A percentile compares a stretch with the other conserved stretches of the same genome.
phyloP scores from a whole-genome alignment of 2,329 filamentous ascomycete genomes.

The Botrytis deweyae region DNA sequence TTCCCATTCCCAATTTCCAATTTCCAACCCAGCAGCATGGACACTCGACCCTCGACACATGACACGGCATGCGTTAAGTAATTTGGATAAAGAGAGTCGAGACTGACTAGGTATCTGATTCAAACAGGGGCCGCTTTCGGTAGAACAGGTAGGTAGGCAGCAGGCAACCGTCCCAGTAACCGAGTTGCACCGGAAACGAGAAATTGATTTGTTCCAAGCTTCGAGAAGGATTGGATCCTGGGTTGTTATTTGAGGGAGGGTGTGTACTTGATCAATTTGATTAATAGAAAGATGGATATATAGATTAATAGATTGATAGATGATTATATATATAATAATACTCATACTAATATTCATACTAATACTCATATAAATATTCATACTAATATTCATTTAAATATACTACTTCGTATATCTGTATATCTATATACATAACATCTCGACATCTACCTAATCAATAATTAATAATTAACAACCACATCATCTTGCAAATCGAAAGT shows the following conservation, averaged over 20 bases:
- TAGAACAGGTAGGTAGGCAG: conserved; percentile 1
- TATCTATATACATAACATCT: too few species aligned
- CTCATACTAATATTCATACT: too few species aligned
- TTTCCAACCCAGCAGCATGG: not conserved
- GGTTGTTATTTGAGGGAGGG: too few species aligned
- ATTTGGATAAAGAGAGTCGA: not conserved
- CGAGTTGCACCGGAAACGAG: not conserved
- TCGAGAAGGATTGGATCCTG: conserved; percentile 1
- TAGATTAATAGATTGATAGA: too few species aligned
- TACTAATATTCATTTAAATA: too few species aligned
- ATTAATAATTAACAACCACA: too few species aligned
- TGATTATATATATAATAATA: too few species aligned
- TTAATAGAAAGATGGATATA: not conserved
- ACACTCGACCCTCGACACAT: not conserved
- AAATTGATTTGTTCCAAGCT: not conserved
- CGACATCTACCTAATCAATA: too few species aligned
- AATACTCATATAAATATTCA: too few species aligned
- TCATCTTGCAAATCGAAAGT: too few species aligned
- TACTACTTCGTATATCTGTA: too few species aligned
- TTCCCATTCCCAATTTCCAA: too few species aligned
- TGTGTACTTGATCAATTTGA: not conserved
- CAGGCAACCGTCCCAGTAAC: conserved; percentile 5
- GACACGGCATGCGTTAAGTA: not conserved
- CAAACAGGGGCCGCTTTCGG: not conserved
- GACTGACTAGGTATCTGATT: not conserved